Evolutionary conservation across 441 rosid genomes (phyloP), one percentile per base, ranked within the genome.

Genomic region (Pelargonium australe): DNA sequence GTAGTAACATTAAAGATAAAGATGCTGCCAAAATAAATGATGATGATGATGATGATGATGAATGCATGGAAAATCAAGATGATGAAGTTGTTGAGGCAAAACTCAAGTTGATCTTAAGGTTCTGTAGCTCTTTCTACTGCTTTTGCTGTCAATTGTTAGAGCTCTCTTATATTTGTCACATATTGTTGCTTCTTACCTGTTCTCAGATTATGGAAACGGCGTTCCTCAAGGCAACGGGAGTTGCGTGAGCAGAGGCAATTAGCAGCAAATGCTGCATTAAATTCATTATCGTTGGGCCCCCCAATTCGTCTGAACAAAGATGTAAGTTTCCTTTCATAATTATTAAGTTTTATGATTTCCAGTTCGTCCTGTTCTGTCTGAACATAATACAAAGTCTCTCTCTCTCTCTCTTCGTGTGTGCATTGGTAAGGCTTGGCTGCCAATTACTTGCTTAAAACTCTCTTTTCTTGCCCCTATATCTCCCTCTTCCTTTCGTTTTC

Each of bases 61-160:
- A 75, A 49, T 68, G 31, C 41, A 74, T 78, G 51, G 84, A 81
- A 72, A 75, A 80, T 66, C 80, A 79, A 66, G 84, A 84, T 68
- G 87, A 87, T 77, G 87, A 83, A 83, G 84, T 88, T 0, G 84
- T 88, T 0, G 75, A 76, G 71, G 95, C 97, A 79, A 90, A 87
- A 81, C 87, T 92, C 72, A 92, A 84, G 84, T 79, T 90, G 85
- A 89, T 90, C 74, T 73, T 87, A 75, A 90, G 98, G 99, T 95
- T 78, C 69, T 76, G 44, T 67, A 75, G 74, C 70, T 77, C 45
- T 57, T 25, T 61, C 20, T 61, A 5, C 28, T 40, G 70, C 67
- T 66, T 53, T 13, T 53, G 14, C 16, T 53, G 60, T n/a, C 1
- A 53, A 14, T 17, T 53, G 19, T 53, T 53, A 7, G 60, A 14